Percentiles rank a stretch among this genome's conserved stretches.
These are phyloP conservation scores for Apiospora rasikravindrae DNA, from an alignment of 2,329 filamentous ascomycete species.

Conservation along the genomic window DNA sequence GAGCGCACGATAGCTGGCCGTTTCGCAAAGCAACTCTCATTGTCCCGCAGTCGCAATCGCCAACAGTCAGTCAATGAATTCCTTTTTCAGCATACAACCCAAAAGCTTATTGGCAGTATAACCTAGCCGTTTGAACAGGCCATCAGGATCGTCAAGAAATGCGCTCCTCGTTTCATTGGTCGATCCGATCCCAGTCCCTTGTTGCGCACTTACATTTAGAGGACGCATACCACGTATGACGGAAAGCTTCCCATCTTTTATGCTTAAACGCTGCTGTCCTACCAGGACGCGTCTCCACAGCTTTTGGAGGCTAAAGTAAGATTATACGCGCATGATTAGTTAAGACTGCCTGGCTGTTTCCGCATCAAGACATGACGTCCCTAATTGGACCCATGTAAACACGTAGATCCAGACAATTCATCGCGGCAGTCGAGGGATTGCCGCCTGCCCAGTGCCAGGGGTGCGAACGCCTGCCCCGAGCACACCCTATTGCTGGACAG, in stretches of 20 bases:
- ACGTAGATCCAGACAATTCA: constrained; percentile 14
- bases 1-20: background rate
- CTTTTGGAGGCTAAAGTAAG: constrained; percentile 16
- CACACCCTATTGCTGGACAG: constrained; percentile 7
- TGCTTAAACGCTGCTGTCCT: constrained; percentile 16
- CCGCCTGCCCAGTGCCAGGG: constrained; percentile 7
- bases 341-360: constrained; percentile 11
- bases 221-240: constrained; percentile 17
- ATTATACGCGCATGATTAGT: constrained; percentile 17
- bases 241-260: constrained; percentile 17
- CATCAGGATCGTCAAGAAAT: constrained; percentile 16
- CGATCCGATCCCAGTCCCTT: background rate
- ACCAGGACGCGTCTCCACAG: constrained; percentile 15
- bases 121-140: background rate
- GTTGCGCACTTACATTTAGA: constrained; percentile 16
- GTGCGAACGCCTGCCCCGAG: constrained; percentile 1
- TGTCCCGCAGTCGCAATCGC: background rate
- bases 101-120: background rate
- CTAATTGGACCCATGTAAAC: constrained; percentile 13
- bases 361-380: constrained; percentile 13
- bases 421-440: background rate
- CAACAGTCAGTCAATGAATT: background rate
- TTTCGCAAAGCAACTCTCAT: background rate
- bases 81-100: constrained; percentile 7
- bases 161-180: constrained; percentile 17